phyloP scores from a whole-genome alignment of 805 yeast species.

The Cyberlindnera maclurae region DNA sequence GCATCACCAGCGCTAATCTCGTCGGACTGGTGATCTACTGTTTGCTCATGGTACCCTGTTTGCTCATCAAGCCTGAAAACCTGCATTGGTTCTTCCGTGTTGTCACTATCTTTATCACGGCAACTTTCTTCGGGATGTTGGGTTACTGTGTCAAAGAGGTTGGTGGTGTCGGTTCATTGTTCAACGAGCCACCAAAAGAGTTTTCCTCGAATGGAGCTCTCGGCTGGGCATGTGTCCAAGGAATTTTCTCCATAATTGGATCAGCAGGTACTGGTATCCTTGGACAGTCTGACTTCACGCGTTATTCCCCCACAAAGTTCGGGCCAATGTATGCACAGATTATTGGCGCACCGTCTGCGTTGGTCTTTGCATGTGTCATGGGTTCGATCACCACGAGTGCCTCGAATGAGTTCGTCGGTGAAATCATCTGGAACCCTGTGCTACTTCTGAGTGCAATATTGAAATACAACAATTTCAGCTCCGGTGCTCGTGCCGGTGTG shows the following conservation, averaged over 20 bases:
- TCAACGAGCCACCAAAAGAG: slow-evolving; percentile 5
- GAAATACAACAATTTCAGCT: slow-evolving; percentile 16
- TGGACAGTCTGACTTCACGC: slow-evolving; percentile 29
- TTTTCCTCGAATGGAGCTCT: slow-evolving; percentile 7
- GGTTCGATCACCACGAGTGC: slow-evolving; percentile 27
- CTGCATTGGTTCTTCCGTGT: slow-evolving; percentile 22
- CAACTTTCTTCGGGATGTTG: slow-evolving; percentile 26
- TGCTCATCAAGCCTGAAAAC: slow-evolving; percentile 27
- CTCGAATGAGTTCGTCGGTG: slow-evolving; percentile 22
- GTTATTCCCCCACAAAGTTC: slow-evolving; percentile 23
- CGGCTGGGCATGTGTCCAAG: slow-evolving; percentile 26
- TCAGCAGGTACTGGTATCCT: slow-evolving; percentile 25
- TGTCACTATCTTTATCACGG: slow-evolving; percentile 22
- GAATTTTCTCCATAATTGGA: slow-evolving; percentile 23
- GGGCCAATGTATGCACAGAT: slow-evolving; percentile 23
- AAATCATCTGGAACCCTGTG: slow-evolving; percentile 26
- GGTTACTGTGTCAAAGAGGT: slow-evolving; percentile 24
- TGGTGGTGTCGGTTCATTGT: slow-evolving; percentile 23
- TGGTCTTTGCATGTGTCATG: slow-evolving; percentile 26
- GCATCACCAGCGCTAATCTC: slow-evolving; percentile 32
- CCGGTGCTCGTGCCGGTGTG: slow-evolving; percentile 25
- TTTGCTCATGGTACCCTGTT: slow-evolving; percentile 24
- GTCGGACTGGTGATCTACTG: slow-evolving; percentile 35
- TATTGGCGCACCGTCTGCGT: slow-evolving; percentile 22
- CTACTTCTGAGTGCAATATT: slow-evolving; percentile 15